Evolutionary conservation across 768 basidiomycete species (phyloP).

Genomic region (Vararia minispora): DNA sequence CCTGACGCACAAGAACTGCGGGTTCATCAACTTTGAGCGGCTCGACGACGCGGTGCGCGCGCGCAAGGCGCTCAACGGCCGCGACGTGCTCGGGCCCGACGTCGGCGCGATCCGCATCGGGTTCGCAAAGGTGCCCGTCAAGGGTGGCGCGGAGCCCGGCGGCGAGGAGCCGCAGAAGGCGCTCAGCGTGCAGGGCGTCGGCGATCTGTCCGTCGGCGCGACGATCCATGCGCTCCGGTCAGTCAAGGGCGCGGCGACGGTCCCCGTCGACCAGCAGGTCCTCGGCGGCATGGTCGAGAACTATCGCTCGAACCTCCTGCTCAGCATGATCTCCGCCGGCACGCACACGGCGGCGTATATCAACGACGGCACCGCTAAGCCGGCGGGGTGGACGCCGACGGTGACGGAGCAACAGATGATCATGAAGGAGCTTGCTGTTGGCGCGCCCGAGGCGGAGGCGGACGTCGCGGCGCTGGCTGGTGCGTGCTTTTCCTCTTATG

Average conservation of each 20-base stretch:
- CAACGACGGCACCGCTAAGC: conserved; percentile 47
- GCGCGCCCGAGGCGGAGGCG: conserved; percentile 65
- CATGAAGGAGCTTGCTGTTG: conserved; percentile 81
- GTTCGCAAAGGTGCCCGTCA: conserved; percentile 93
- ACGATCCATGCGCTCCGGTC: conserved; percentile 80
- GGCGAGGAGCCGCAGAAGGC: conserved; percentile 52
- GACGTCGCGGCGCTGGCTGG: conserved; percentile 83
- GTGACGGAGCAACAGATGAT: conserved; percentile 97
- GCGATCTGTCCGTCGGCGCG: conserved; percentile 76
- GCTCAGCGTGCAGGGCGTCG: conserved; percentile 69
- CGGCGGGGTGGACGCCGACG: conserved; percentile 55
- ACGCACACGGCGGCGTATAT: conserved; percentile 46
- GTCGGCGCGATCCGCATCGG: conserved; percentile 96
- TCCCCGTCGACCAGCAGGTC: conserved; percentile 90
- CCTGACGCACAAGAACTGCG: conserved; percentile 95
- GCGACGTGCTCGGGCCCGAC: conserved; percentile 91
- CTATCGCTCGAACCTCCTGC: conserved; percentile 82
- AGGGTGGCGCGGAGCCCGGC: conserved; percentile 61
- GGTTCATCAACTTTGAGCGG: conserved; percentile 95
- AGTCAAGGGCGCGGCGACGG: conserved; percentile 85
- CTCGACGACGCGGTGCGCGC: conserved; percentile 95
- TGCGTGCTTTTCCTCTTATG: conserved; percentile 27
- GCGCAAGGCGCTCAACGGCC: conserved; percentile 89
- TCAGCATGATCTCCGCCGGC: conserved; percentile 80
- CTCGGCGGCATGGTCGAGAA: conserved; percentile 89